Evolutionary conservation across 768 basidiomycete genomes (phyloP).

Genomic region (Leucocoprinus leucothites): DNA sequence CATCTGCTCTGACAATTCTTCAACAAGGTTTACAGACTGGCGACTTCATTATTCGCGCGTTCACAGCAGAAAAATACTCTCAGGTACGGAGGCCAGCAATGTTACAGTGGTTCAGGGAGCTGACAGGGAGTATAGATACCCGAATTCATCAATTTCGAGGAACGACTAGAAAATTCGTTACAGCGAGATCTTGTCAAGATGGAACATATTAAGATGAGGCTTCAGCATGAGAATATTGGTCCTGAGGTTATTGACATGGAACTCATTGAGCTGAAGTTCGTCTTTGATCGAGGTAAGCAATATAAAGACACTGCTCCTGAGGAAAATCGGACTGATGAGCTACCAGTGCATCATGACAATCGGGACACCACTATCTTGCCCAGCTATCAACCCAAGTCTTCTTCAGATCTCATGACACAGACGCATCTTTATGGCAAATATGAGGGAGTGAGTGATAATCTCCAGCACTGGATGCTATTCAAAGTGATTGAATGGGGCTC

Average conservation of each 20-base stretch:
- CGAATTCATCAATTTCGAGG: constrained; percentile 81
- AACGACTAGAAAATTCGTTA: constrained; percentile 77
- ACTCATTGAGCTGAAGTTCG: constrained; percentile 79
- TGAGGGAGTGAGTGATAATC: constrained; percentile 52
- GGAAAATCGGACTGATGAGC: background rate
- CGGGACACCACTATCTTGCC: constrained; percentile 80
- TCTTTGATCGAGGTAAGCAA: constrained; percentile 66
- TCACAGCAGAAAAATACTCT: constrained; percentile 78
- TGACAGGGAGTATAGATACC: constrained; percentile 51
- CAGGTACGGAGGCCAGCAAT: constrained; percentile 43
- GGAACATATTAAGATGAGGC: constrained; percentile 82
- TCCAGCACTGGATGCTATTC: background rate
- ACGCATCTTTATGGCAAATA: constrained; percentile 62
- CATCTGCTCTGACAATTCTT: background rate
- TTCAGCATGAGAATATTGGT: constrained; percentile 68
- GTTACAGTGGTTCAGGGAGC: background rate
- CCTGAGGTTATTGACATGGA: constrained; percentile 79
- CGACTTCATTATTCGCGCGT: constrained; percentile 78
- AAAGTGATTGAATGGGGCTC: background rate
- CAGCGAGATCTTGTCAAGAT: constrained; percentile 80
- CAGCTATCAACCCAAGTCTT: constrained; percentile 66
- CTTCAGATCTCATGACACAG: constrained; percentile 57
- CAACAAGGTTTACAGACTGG: constrained; percentile 46
- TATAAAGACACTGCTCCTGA: constrained; percentile 9
- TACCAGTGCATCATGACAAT: constrained; percentile 75